These are phyloP conservation scores for Lentinula raphanica DNA, from an alignment of 768 basidiomycete genomes.

Conservation along the genomic window DNA sequence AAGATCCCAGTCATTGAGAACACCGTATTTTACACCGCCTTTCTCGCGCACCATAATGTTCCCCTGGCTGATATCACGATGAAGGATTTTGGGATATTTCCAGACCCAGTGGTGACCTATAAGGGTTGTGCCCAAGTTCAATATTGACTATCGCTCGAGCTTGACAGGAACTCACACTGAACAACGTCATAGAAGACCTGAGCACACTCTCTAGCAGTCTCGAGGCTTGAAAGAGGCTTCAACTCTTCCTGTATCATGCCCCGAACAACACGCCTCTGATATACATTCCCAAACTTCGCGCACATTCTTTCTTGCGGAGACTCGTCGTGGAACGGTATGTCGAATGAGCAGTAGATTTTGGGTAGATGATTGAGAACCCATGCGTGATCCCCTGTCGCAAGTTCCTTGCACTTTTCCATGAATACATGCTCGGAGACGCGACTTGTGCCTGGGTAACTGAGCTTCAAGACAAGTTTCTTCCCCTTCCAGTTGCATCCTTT, in stretches of 20 bases:
- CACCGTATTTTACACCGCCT: background rate
- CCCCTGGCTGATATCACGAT: slow-evolving; percentile 3
- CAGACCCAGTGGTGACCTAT: background rate
- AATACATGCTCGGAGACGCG: background rate
- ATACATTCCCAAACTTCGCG: background rate
- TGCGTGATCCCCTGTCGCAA: background rate
- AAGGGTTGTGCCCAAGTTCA: background rate
- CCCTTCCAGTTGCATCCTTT: too few relatives aligned
- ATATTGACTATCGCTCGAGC: background rate
- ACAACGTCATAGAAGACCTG: background rate
- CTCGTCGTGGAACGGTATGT: background rate
- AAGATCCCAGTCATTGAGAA: slow-evolving; percentile 4
- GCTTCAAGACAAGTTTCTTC: background rate
- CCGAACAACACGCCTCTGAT: background rate
- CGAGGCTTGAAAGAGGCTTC: background rate
- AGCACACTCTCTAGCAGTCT: background rate
- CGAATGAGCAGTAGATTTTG: background rate
- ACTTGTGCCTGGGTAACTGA: background rate
- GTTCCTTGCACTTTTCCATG: background rate
- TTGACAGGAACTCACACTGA: background rate
- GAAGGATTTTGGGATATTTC: background rate
- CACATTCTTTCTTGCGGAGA: background rate
- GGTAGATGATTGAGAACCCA: slow-evolving; percentile 2
- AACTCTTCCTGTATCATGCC: background rate
- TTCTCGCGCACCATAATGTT: background rate